Percentiles rank a stretch among this genome's conserved stretches.
Conservation (phyloP, 345 rosid genomes). For the Melaleuca quinquenervia region DNA sequence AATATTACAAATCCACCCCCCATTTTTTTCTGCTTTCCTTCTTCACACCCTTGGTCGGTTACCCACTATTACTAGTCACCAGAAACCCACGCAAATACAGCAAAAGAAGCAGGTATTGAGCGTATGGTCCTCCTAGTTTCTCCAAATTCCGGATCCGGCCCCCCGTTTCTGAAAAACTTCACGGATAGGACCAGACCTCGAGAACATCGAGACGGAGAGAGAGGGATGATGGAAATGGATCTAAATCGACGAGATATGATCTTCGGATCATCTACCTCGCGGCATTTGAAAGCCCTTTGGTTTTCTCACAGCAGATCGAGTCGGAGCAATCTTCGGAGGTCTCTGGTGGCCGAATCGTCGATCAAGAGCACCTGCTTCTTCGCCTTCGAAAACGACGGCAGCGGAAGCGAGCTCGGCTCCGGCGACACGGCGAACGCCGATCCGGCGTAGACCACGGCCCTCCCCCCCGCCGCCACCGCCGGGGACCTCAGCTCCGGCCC, state of each 20-base stretch:
- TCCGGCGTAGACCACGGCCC: constrained; percentile 28
- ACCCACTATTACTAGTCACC: neutral
- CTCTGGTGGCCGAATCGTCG: constrained; percentile 45
- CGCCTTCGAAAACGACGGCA: constrained; percentile 40
- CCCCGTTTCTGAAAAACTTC: neutral
- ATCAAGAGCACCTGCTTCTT: neutral
- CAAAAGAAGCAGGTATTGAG: neutral
- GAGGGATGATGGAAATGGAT: neutral
- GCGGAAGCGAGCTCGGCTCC: constrained; percentile 44
- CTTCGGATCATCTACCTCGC: neutral
- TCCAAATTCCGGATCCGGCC: neutral
- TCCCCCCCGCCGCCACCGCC: neutral
- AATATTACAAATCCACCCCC: neutral
- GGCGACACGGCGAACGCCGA: constrained; percentile 42
- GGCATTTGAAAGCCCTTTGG: neutral
- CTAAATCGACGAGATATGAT: neutral
- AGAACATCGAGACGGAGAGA: neutral
- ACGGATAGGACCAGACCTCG: neutral
- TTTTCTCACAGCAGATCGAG: constrained; percentile 4
- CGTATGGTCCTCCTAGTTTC: neutral
- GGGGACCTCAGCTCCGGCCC: constrained; percentile 7
- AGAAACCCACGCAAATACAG: neutral
- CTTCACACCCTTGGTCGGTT: neutral
- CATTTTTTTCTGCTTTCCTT: neutral
- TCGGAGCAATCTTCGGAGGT: constrained; percentile 39